Conservation (phyloP, 2,329 filamentous ascomycete genomes). For the Kalaharituber pfeilii region DNA sequence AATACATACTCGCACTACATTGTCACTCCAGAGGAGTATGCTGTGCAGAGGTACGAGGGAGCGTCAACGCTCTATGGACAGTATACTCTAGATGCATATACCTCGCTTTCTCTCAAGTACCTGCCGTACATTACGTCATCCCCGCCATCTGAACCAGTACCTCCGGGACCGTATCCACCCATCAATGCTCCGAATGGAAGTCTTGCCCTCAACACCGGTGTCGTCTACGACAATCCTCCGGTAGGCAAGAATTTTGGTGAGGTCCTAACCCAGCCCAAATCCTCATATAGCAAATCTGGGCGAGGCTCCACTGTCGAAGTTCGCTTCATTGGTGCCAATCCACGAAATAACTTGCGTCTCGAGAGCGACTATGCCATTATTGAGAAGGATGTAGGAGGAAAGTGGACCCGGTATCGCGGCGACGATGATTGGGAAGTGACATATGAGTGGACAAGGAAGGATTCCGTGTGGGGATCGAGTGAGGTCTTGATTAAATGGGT, state of each 20-base stretch:
- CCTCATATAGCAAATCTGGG: slow-evolving; percentile 33
- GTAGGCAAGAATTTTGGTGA: slow-evolving; percentile 53
- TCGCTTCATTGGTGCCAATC: slow-evolving; percentile 72
- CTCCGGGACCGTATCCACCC: slow-evolving; percentile 47
- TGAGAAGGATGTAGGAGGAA: slow-evolving; percentile 38
- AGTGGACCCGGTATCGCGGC: slow-evolving; percentile 50
- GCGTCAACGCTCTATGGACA: slow-evolving; percentile 77
- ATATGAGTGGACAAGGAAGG: slow-evolving; percentile 61
- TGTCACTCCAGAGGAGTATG: slow-evolving; percentile 62
- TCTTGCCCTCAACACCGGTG: slow-evolving; percentile 61
- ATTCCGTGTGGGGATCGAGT: slow-evolving; percentile 52
- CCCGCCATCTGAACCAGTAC: slow-evolving; percentile 30
- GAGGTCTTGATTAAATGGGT: slow-evolving; percentile 70
- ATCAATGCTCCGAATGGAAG: slow-evolving; percentile 55
- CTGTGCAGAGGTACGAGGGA: slow-evolving; percentile 82
- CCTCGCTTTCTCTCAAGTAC: slow-evolving; percentile 63
- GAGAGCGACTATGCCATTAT: slow-evolving; percentile 63
- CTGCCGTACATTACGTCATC: slow-evolving; percentile 46
- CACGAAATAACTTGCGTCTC: slow-evolving; percentile 67
- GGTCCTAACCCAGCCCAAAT: slow-evolving; percentile 38
- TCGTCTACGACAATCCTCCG: slow-evolving; percentile 54
- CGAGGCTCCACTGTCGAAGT: slow-evolving; percentile 34
- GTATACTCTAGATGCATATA: slow-evolving; percentile 67
- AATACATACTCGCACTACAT: slow-evolving; percentile 84
- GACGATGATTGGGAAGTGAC: slow-evolving; percentile 74